Conservation (phyloP, 2,329 filamentous ascomycete genomes). For the Calonectria hawksworthii region DNA sequence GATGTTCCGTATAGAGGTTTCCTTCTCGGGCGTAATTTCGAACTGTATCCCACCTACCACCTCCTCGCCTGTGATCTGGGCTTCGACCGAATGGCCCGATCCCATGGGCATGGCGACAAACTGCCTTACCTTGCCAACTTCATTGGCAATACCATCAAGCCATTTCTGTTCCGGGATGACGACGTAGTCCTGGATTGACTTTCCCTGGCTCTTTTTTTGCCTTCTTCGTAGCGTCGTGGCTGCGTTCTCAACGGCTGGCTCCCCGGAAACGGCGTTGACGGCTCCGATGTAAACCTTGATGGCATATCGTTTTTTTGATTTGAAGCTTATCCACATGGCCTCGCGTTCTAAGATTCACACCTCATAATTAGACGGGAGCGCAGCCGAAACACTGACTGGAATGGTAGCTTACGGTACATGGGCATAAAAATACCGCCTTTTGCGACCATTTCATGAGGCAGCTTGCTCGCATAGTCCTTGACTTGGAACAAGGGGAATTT, state of each 20-base stretch:
- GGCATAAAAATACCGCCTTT: background rate
- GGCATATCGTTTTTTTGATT: background rate
- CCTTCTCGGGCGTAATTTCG: background rate
- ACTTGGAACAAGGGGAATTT: background rate
- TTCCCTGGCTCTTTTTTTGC: background rate
- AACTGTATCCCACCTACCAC: background rate
- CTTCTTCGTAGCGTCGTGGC: background rate
- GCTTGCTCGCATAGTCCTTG: background rate
- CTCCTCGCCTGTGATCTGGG: background rate
- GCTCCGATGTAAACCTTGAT: background rate
- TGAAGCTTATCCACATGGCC: background rate
- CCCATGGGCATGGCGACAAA: background rate
- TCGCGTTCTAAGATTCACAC: background rate
- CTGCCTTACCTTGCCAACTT: background rate
- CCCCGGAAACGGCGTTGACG: background rate
- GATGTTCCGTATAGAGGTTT: background rate
- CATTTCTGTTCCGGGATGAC: background rate
- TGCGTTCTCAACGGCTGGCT: background rate
- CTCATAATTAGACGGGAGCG: background rate
- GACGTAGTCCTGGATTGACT: background rate
- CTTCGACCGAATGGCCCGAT: background rate
- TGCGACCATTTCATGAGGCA: background rate
- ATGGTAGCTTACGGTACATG: background rate
- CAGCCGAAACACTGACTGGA: background rate
- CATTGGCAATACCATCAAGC: background rate